Base-by-base conservation (phyloP, 805 yeast species). In the Candida xiaguanensis region DNA sequence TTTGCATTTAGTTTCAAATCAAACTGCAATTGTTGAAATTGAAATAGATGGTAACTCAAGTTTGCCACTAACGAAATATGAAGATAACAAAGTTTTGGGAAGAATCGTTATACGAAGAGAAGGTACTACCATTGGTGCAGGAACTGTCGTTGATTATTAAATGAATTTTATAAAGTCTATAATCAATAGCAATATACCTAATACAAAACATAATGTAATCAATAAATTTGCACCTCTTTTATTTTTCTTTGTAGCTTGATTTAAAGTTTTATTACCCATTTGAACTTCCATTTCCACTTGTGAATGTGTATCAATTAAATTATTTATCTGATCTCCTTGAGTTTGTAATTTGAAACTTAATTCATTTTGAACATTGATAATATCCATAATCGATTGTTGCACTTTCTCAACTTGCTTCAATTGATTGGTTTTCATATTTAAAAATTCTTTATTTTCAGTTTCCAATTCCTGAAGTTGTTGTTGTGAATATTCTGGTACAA, bases 281-380 rank as follows among this genome's bases (percentile, higher is more conserved):
- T 65, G 62, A 16, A 89, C 77, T 45, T 89, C 88, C 5, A 70
- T 50, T 39, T 78, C 75, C 1, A 86, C 77, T 45, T 78, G 78
- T 44, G 78, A 79, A 44, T 85, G 90, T 44, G 80, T 80, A 42
- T 80, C 82, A 34, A 79, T 58, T 45, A 89, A 65, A 28, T 70
- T 65, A 36, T 75, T 70, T 12, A 89, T 83, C 55, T 77, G 80
- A 38, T 82, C 83, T 5, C 83, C 78, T 59, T 89, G 97, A 1
- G 77, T 58, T 17, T 77, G 76, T 34, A 89, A 66, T 55, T 90
- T 95, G 39, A 80, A 67, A 9, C 86, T 73, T 39, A 89, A 67
- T 52, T 86, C 93, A 17, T 80, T 70, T 52, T 89, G 91, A 45
- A 90, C 59, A 39, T 80, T 76, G 1, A 89, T 74, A 31, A 90